Evolutionary conservation across 805 yeast genomes (phyloP), one percentile per base, ranked within the genome.

Genomic region (Suhomyces xylopsoci): DNA sequence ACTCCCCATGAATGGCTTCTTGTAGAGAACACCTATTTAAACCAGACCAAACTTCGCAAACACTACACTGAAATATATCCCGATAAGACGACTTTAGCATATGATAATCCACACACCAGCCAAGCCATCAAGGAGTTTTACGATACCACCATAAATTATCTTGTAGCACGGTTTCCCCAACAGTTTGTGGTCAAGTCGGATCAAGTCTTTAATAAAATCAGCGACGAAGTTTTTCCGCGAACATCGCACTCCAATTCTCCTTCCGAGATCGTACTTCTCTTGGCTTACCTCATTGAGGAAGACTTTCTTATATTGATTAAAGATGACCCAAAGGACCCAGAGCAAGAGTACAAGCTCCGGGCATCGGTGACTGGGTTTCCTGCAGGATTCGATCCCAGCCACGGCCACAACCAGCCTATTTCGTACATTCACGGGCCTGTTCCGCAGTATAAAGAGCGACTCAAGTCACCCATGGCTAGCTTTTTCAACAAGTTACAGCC

Each of bases 381-480:
- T 1, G 82, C 86, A 1, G 93, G 93, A 1, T 88, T 88, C 66
- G 82, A 83, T 61, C 92, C 93, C 4, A 66, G 75, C 4, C 68
- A 63, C 8, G 78, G 81, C 56, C 74, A 81, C 55, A 71, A 83
- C 60, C 67, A 74, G 58, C 83, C 86, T 2, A 67, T 88, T 40
- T 80, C 88, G 0, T 70, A 64, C 46, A 80, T 88, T 54, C 96
- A 88, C 62, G 78, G 69, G 2, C 92, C 92, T 0, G 92, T 88
- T 2, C 96, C 94, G 0, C 81, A 80, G 54, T 88, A 88, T 60
- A 65, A 72, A 49, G 68, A 78, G 19, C 78, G 82, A 56, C 70
- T 88, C 43, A 78, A 81, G 63, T 59, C 74, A 5, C 80, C 88
- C 20, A 88, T 88, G 93, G 82, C 81, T 61, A 79, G 77, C 58